Base-by-base conservation (phyloP, 768 basidiomycete genomes). In the Leucocoprinus sp. region DNA sequence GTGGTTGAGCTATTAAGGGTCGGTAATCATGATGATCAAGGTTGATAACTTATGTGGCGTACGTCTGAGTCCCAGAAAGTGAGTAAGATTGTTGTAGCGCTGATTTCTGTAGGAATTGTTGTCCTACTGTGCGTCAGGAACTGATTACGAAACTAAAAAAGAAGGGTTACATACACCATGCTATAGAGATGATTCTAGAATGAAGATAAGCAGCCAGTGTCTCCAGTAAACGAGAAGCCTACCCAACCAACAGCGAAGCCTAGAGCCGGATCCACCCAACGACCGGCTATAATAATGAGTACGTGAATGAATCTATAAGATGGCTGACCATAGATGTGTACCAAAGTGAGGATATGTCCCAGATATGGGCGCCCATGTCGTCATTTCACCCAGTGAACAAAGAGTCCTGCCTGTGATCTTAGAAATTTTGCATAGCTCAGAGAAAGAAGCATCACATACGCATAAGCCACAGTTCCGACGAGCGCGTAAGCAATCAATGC, bases 301-400 rank as follows among this genome's bases (percentile, higher is more conserved):
- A 37, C 9, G 18, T 22, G 8, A 23, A 6, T 17, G 19, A 14
- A 11, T 19, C 29, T 19, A 12, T 6, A 9, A 38, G 45, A 23
- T n/a, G 27, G 15, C 18, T 23, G 17, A 3, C 14, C 14, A 29
- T 26, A 43, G 35, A 11, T 17, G 44, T 67, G 4, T 38, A 75
- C 77, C 79, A 58, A 73, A 86, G 61, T 84, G 82, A 15, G 83
- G 82, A 58, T 85, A 87, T 0, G 82, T 80, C 14, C 86, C 86
- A 3, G 84, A 82, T 38, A 87, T 78, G 2, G 85, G 85, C 1
- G 83, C 84, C 62, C 76, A 75, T 3, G 81, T 77, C n/a, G 84
- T 82, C 84, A 88, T 82, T 63, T 89, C 86, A 26, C 78, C 84
- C 11, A 86, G 59, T 2, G 79, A 74, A 54, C 82, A 81, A 11